Evolutionary conservation across 495 filamentous ascomycete species (phyloP), one percentile per base, ranked within the genome.

Genomic region (Trichoderma orchidacearum): DNA sequence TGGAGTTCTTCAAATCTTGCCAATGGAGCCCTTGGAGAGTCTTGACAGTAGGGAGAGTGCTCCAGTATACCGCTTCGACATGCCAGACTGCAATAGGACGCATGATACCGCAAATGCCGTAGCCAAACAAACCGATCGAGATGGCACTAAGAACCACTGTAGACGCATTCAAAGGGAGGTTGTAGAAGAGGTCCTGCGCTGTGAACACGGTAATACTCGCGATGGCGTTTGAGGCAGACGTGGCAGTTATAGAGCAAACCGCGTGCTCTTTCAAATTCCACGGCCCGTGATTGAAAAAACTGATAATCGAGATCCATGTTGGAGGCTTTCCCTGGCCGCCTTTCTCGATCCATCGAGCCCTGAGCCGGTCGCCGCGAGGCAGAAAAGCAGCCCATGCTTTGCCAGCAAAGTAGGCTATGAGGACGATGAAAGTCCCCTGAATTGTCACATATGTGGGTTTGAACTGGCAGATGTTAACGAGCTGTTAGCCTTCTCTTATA

Each of bases 261-360:
- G 64, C 62, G 53, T 72, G 70, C 41, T 72, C 70, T 38, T 72
- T 71, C 3, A 63, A 55, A 51, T 70, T 72, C 62, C 68, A 72
- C 13, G 60, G 67, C 17, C 64, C 68, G 0, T 68, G 67, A 36
- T 72, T 72, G 30, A 63, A 54, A 53, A 50, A 60, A 8, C 18
- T 41, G 23, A 27, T 53, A 23, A 30, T 58, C 5, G 62, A 54
- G 12, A 64, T 53, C 21, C 27, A 59, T 3, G 53, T 53, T 59
- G 62, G 25, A 59, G 54, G 0, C 31, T 59, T 35, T 62, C 59
- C 38, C 35, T 61, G 15, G 60, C 56, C 18, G 58, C 54, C 30
- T 30, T 55, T 56, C 30, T 45, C 41, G 59, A 9, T 32, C 55
- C 57, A 59, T 18, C 56, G 55, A 25, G 41, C 41, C 41, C 9